These are phyloP conservation scores for Euryodendron excelsum DNA, from an alignment of 148 eudicot species.

Conservation along the genomic window DNA sequence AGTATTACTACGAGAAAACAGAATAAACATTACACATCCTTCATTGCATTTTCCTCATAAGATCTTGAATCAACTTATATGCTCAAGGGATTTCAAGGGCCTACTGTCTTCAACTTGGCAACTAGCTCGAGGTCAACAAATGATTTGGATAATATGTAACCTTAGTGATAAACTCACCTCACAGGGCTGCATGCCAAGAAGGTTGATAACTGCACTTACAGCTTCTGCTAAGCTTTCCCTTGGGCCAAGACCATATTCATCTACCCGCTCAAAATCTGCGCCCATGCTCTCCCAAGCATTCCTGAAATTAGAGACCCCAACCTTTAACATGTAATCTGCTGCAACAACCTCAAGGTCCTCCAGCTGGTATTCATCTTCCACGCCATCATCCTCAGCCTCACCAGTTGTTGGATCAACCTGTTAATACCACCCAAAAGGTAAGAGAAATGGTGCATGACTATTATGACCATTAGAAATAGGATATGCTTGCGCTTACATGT, in stretches of 20 bases:
- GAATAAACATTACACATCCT: not conserved
- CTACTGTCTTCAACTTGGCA: not conserved
- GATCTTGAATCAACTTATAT: not conserved
- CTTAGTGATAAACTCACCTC: slow-evolving; percentile 55
- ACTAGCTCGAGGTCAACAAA: not conserved
- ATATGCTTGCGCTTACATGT: not conserved
- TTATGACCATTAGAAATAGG: too few species aligned
- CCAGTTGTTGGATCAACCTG: slow-evolving; percentile 97
- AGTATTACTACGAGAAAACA: not conserved
- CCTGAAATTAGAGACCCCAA: slow-evolving; percentile 85
- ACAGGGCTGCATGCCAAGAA: slow-evolving; percentile 98
- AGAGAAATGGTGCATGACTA: not conserved
- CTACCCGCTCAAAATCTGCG: slow-evolving; percentile 70
- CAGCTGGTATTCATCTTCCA: slow-evolving; percentile 93
- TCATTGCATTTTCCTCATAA: slow-evolving; percentile 1
- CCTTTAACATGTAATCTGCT: slow-evolving; percentile 88
- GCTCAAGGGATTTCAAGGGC: not conserved
- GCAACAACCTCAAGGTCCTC: slow-evolving; percentile 91
- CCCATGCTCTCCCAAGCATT: slow-evolving; percentile 98
- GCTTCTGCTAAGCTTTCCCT: slow-evolving; percentile 91
- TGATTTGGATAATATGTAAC: not conserved
- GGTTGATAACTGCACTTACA: slow-evolving; percentile 71
- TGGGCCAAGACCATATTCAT: slow-evolving; percentile 96
- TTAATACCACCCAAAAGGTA: slow-evolving; percentile 19
- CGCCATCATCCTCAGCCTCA: slow-evolving; percentile 94